phyloP scores from a whole-genome alignment of 345 rosid species.

The Linum usitatissimum region DNA sequence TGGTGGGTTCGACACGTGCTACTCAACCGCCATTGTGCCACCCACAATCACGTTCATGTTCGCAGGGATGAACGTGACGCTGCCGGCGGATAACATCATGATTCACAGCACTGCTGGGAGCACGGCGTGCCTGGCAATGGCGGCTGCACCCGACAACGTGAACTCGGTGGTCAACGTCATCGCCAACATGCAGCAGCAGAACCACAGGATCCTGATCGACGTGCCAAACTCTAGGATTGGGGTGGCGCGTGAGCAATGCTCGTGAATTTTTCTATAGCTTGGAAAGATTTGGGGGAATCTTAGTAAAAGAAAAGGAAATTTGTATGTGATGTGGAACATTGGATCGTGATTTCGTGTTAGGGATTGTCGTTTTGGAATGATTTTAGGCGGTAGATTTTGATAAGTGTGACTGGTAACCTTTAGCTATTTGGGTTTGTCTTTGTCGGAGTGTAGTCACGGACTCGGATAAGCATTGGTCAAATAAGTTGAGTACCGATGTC shows the following conservation, averaged over 20 bases:
- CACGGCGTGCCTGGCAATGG: slow-evolving; percentile 60
- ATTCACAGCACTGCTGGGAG: slow-evolving; percentile 26
- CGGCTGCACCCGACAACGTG: slow-evolving; percentile 68
- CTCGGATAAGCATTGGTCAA: no score
- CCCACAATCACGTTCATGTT: slow-evolving; percentile 36
- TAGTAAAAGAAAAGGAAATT: no score
- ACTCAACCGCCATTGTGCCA: slow-evolving; percentile 46
- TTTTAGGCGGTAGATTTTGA: no score
- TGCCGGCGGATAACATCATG: slow-evolving; percentile 22
- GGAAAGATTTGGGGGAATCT: no score
- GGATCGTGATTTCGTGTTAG: no score
- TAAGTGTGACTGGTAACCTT: no score
- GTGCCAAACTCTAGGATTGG: slow-evolving; percentile 79
- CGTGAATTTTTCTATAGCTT: not conserved
- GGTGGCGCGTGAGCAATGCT: slow-evolving; percentile 16
- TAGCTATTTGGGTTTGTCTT: no score
- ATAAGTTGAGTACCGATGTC: no score
- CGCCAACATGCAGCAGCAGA: slow-evolving; percentile 97
- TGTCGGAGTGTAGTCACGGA: no score
- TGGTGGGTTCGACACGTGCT: slow-evolving; percentile 98
- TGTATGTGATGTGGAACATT: no score
- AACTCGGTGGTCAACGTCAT: slow-evolving; percentile 83
- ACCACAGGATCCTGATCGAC: slow-evolving; percentile 73
- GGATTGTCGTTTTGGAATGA: no score
- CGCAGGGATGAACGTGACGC: slow-evolving; percentile 22